Evolutionary conservation across 2,329 filamentous ascomycete genomes (phyloP), one percentile per base, ranked within the genome.

Genomic region (Endocalyx cinctus): DNA sequence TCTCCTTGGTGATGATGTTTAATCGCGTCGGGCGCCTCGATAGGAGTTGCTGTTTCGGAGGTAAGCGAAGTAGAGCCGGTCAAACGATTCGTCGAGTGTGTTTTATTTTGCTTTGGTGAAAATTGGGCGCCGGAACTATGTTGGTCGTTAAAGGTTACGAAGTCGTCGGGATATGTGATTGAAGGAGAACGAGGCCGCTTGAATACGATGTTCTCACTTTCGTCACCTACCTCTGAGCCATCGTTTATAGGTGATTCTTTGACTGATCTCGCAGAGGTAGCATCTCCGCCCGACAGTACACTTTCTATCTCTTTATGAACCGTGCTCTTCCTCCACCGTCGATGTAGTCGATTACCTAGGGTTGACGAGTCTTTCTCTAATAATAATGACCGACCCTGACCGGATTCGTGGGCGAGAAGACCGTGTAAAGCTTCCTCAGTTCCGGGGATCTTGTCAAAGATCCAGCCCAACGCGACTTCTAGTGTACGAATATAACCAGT

Each of bases 401-500:
- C 60, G 7, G 57, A 57, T 23, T 66, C 59, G 14, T 65, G 58
- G 7, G 66, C 67, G 35, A 84, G 60, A 31, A 80, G 59, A 6
- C 59, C 59, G 29, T 74, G 69, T 16, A 85, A 66, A 11, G 70
- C 66, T 32, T 68, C 64, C 54, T 85, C 80, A 29, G 68, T 71
- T 8, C 71, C 75, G 11, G 75, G 68, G 22, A 78, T 70, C 34
- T 74, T 72, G 38, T 77, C 70, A 39, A 86, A 81, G 1, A 84
- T 61, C 66, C 79, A 79, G 10, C 79, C 80, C 34, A 84, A 67
- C 8, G 80, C 72, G 27, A 84, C 58, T 56, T 89, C 84, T 13
- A 89, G 65, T 0, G 82, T 82, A 20, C 83, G 74, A 34, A 89
- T 81, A 51, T 88, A 87, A 12, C 85, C 84, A n/a, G 84, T 84